Evolutionary conservation across 139 green algal species (phyloP).

Genomic region (Chlamydomonas sp.): DNA sequence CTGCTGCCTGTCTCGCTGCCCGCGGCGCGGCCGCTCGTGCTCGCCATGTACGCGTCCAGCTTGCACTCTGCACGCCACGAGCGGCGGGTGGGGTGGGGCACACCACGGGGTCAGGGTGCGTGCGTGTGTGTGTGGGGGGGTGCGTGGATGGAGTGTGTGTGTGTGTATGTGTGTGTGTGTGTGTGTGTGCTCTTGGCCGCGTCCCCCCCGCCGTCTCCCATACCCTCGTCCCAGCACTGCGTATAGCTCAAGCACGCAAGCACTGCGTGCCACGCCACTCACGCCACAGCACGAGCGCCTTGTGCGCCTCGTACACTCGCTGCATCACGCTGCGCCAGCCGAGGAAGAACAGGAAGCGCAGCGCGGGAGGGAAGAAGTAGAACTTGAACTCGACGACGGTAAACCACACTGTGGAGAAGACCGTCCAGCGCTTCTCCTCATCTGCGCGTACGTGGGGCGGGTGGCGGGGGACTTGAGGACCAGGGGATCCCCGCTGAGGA

Average conservation of each 20-base stretch:
- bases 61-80: slow-evolving; percentile 43
- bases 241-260: not conserved
- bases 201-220: not conserved
- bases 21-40: not conserved
- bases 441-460: no score
- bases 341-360: slow-evolving; percentile 40
- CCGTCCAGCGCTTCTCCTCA: slow-evolving; percentile 51
- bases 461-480: no score
- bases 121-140: not conserved
- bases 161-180: not conserved
- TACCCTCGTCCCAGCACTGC: not conserved
- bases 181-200: not conserved
- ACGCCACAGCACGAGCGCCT: slow-evolving; percentile 49
- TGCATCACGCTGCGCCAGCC: slow-evolving; percentile 26
- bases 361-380: slow-evolving; percentile 24
- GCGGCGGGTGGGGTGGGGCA: not conserved
- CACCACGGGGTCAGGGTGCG: not conserved
- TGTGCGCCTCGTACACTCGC: slow-evolving; percentile 41
- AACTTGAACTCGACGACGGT: slow-evolving; percentile 35
- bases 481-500: no score
- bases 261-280: slow-evolving; percentile 19
- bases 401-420: slow-evolving; percentile 50
- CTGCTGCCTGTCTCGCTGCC: not conserved
- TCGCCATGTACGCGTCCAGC: slow-evolving; percentile 35
- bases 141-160: not conserved